Base-by-base conservation (phyloP, 352 stramenopile genomes). In the Globisporangium acanthophoron region DNA sequence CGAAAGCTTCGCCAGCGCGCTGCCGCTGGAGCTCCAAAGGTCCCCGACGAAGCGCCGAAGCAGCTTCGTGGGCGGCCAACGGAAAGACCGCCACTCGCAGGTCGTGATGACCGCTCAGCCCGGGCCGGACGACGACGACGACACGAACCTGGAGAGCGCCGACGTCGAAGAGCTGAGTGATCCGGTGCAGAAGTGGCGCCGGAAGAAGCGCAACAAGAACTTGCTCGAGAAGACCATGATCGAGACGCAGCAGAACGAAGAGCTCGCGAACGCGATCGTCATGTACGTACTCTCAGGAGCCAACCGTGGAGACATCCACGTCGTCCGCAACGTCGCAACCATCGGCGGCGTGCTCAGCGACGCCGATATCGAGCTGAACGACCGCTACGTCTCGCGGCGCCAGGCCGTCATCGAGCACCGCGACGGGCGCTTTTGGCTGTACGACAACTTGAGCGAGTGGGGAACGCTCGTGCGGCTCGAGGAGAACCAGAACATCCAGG, bases 241-340 rank as follows among this genome's bases (percentile, higher is more conserved):
- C 16, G 72, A 83, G 31, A 81, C 74, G 0, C 67, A 87, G 55
- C 71, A 78, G 12, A 85, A 86, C 40, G 27, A 53, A 0, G 64
- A 83, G 9, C 57, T 89, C 27, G 43, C 68, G 7, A 85, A 80
- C 39, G 80, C 82, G 12, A 58, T 89, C 27, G 82, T 92, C 9
- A 49, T 90, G 45, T 92, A 92, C 63, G 73, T 89, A n/a, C 73
- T 92, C n/a, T 84, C 80, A 0, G 80, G 82, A 0, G 73, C 76
- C 6, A 87, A 92, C 39, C 78, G 82, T 16, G 82, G 82, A 16
- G 82, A 92, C 54, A 86, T 92, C 24, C 78, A 90, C 41, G 73
- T 92, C 6, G 80, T 92, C 5, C 70, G 73, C 3, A 88, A 90
- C 56, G 67, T 85, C 15, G 76, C 78, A 12, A 73, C 74, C 1